Evolutionary conservation across 2,329 filamentous ascomycete species (phyloP).

Genomic region (Fonsecaea monophora): DNA sequence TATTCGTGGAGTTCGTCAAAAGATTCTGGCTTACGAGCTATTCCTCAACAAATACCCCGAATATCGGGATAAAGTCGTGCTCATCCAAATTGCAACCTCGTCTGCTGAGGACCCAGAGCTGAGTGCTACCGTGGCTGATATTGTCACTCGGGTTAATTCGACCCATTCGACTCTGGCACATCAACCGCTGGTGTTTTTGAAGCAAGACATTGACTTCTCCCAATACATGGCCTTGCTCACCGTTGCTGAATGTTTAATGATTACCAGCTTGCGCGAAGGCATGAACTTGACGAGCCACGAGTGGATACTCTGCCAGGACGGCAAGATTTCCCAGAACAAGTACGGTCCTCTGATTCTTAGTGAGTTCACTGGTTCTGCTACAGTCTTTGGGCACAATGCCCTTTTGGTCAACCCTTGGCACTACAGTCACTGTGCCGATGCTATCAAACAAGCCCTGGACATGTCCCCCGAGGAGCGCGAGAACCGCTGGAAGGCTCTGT

Average conservation of each 20-base stretch:
- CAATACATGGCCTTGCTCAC: conserved; percentile 93
- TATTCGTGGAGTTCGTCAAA: conserved; percentile 90
- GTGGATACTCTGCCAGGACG: conserved; percentile 91
- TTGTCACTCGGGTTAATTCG: conserved; percentile 92
- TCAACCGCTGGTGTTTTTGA: conserved; percentile 89
- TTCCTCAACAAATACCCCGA: conserved; percentile 94
- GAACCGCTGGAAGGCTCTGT: conserved; percentile 74
- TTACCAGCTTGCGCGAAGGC: conserved; percentile 91
- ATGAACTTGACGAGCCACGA: conserved; percentile 98
- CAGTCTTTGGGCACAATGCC: conserved; percentile 80
- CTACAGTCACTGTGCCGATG: conserved; percentile 84
- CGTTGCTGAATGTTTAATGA: conserved; percentile 89
- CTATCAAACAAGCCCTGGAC: conserved; percentile 81
- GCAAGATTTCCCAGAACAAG: conserved; percentile 73
- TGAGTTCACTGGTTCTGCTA: conserved; percentile 92
- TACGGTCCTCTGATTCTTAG: conserved; percentile 89
- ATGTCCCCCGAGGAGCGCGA: conserved; percentile 79
- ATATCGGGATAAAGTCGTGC: conserved; percentile 83
- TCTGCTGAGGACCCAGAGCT: conserved; percentile 87
- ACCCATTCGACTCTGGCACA: conserved; percentile 89
- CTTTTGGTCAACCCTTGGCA: conserved; percentile 95
- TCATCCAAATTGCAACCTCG: conserved; percentile 93
- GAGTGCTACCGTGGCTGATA: conserved; percentile 87
- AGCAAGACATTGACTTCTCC: conserved; percentile 90
- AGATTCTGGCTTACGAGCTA: conserved; percentile 87